These are phyloP conservation scores for Debaryomycetaceae sp. DNA, from an alignment of 1,139 yeast species.

Conservation along the genomic window DNA sequence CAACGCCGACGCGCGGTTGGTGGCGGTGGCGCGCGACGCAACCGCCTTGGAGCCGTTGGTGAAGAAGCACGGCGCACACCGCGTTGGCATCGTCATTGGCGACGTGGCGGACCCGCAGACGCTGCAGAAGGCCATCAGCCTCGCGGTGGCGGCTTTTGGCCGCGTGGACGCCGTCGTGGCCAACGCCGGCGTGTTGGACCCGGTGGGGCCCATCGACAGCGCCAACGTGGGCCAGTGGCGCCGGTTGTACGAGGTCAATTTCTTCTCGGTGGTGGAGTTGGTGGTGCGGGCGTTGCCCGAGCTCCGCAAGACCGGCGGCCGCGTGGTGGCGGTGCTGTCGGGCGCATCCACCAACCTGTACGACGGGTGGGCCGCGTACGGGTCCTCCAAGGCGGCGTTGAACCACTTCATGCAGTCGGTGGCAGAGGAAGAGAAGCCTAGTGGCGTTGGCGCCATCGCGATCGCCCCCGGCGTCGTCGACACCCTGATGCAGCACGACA, in stretches of 20 bases:
- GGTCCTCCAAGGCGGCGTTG: conserved; percentile 84
- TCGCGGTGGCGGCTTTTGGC: conserved; percentile 53
- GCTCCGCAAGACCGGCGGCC: conserved; percentile 50
- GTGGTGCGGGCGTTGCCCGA: conserved; percentile 56
- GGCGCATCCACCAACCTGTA: conserved; percentile 70
- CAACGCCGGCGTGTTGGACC: conserved; percentile 86
- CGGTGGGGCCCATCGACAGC: conserved; percentile 57
- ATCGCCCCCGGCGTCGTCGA: conserved; percentile 94
- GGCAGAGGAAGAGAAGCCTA: conserved; percentile 55
- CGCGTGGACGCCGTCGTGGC: conserved; percentile 66
- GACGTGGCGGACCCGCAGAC: conserved; percentile 52
- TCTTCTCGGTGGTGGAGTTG: conserved; percentile 69
- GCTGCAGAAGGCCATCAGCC: conserved; percentile 36
- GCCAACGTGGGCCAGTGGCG: conserved; percentile 58
- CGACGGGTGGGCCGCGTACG: conserved; percentile 85
- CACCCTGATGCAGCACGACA: conserved; percentile 78
- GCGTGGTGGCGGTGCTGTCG: conserved; percentile 71
- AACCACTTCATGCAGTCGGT: conserved; percentile 68
- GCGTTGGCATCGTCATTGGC: conserved; percentile 58
- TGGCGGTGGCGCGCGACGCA: conserved; percentile 71
- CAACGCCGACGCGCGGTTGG: conserved; percentile 40
- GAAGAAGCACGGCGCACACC: conserved; percentile 38
- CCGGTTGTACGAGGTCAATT: conserved; percentile 65
- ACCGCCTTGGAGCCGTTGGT: conserved; percentile 42
- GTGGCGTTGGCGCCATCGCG: conserved; percentile 50